Percentiles rank a stretch among this genome's conserved stretches.
Evolutionary conservation across 148 eudicot species (phyloP).

Genomic region (Spergularia bocconei): DNA sequence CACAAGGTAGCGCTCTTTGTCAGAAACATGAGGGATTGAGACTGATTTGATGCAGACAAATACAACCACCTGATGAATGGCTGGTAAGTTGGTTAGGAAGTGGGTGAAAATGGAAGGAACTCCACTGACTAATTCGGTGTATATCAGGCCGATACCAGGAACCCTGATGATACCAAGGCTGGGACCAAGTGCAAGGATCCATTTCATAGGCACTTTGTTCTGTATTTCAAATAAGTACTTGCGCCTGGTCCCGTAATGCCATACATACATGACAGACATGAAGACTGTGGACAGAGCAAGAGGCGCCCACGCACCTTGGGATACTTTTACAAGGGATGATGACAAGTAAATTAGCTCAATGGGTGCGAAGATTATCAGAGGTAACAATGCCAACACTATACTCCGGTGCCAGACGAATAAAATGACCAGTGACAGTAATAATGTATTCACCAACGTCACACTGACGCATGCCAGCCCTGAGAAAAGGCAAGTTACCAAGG

Average conservation of each 20-base stretch:
- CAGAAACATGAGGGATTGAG: conserved; percentile 42
- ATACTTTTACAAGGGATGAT: conserved; percentile 34
- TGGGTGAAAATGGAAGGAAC: conserved; percentile 49
- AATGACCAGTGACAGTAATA: conserved; percentile 41
- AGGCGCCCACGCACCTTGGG: conserved; percentile 44
- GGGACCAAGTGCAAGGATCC: conserved; percentile 48
- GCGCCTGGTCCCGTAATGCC: conserved; percentile 48
- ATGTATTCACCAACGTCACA: conserved; percentile 40
- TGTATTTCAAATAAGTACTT: conserved; percentile 42
- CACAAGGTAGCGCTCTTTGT: conserved; percentile 42
- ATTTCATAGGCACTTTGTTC: conserved; percentile 54
- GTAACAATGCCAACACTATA: conserved; percentile 25
- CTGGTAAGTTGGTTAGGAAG: conserved; percentile 48
- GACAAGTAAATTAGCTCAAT: conserved; percentile 38
- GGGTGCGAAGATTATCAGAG: conserved; percentile 35
- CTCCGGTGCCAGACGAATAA: conserved; percentile 38
- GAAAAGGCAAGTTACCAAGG: background rate
- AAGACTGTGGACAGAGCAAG: conserved; percentile 34
- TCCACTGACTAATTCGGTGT: conserved; percentile 46
- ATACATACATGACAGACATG: conserved; percentile 33
- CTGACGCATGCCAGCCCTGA: conserved; percentile 43
- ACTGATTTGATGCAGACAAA: conserved; percentile 46
- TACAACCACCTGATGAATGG: conserved; percentile 49
- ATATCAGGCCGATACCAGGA: conserved; percentile 52
- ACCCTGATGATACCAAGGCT: conserved; percentile 48